Evolutionary conservation across 1,139 yeast genomes (phyloP), one percentile per base, ranked within the genome.

Genomic region (Hyphopichia fennica): DNA sequence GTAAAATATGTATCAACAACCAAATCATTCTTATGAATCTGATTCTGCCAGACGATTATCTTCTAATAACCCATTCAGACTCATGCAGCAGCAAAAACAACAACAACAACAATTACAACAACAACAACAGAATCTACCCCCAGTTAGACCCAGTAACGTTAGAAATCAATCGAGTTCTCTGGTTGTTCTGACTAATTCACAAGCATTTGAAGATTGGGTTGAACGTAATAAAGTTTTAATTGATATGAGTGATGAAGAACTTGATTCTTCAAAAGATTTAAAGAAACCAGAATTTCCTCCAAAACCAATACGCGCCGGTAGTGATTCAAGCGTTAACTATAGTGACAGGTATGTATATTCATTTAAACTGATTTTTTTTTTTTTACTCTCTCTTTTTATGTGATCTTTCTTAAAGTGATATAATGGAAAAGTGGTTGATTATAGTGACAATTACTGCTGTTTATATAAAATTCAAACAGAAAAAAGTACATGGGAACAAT

Each of bases 1-100:
- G 28, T 25, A 11, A 28, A 14, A n/a, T 3, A 72, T 72, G 77
- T 72, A 70, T 45, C 69, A 65, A 51, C 77, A 70, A 52, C 72
- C 72, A 18, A 64, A 64, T 43, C 65, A 62, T 41, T 58, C 67
- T 30, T 60, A 61, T 49, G 52, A 60, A 29, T 68, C 75, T 5
- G 50, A 67, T 4, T 72, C 68, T 27, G 66, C 73, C 35, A 69
- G 82, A 52, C 71, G 83, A 42, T 69, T 77, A 47, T 79, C 84
- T 13, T 69, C 81, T 23, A 79, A 79, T 53, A 81, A 81, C 51
- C 87, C 87, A 16, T 81, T 81, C 58, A 70, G 87, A 48, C 59
- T 8, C 13, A 34, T 27, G 34, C 29, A 37, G 28, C 45, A 34
- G 43, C 48, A 19, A 9, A 10, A 10, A 10, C 7, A 22, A 7